Evolutionary conservation across 257 asterid genomes (phyloP).

Genomic region (Apocynum venetum): DNA sequence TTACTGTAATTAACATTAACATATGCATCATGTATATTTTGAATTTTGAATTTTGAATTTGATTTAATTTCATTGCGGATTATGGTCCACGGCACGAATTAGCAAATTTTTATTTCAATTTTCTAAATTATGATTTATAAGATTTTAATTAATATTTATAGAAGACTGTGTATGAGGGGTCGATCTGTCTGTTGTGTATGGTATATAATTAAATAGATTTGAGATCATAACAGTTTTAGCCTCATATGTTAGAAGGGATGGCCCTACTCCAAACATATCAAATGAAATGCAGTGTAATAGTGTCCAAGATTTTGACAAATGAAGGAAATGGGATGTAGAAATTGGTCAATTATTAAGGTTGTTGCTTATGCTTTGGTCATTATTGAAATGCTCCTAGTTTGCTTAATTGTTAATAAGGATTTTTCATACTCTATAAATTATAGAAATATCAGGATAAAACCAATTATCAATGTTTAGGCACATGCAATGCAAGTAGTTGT

Average conservation of each 20-base stretch:
- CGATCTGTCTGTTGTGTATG: constrained; percentile 1
- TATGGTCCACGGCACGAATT: background rate
- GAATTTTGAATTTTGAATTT: too few species aligned
- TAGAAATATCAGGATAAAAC: background rate
- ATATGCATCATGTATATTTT: background rate
- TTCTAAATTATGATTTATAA: too few species aligned
- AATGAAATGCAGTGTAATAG: background rate
- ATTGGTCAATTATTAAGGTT: constrained; percentile 14
- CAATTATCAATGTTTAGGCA: constrained; percentile 17
- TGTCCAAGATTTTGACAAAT: background rate
- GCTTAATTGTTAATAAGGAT: background rate
- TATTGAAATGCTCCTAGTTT: background rate
- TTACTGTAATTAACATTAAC: constrained; percentile 2
- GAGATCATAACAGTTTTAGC: constrained; percentile 1
- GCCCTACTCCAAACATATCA: constrained; percentile 7
- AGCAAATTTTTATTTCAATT: too few species aligned
- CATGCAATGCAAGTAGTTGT: constrained; percentile 16
- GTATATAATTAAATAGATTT: constrained; percentile 5
- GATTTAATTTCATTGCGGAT: background rate
- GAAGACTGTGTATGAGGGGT: background rate
- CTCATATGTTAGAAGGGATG: background rate
- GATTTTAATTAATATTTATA: too few species aligned
- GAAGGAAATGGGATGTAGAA: background rate
- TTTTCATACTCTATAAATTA: background rate
- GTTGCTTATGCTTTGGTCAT: constrained; percentile 11